These are phyloP conservation scores for Xylariaceae sp. DNA, from an alignment of 2,329 filamentous ascomycete genomes.

Conservation along the genomic window DNA sequence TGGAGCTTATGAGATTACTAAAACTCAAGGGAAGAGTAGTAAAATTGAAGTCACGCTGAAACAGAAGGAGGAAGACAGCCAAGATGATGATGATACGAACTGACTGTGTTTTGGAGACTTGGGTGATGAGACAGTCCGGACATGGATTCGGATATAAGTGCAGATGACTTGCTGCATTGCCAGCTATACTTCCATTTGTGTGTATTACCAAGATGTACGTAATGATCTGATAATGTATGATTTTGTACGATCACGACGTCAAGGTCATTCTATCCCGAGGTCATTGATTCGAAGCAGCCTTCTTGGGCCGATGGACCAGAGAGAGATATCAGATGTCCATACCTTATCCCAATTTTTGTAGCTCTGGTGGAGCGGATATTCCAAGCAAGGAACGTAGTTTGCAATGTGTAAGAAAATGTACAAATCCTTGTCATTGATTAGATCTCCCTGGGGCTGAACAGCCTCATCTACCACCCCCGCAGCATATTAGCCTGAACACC, in stretches of 20 bases:
- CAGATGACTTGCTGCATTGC: slow-evolving; percentile 14
- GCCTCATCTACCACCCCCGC: no score
- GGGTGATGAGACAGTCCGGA: neutral
- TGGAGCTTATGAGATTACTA: slow-evolving; percentile 74
- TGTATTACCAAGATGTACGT: slow-evolving; percentile 13
- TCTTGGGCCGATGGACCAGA: no score
- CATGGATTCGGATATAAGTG: neutral
- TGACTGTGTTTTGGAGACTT: neutral
- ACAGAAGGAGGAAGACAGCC: slow-evolving; percentile 51
- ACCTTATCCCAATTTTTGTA: no score
- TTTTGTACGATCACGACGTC: slow-evolving; percentile 2
- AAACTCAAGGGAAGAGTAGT: slow-evolving; percentile 41
- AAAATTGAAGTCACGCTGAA: slow-evolving; percentile 50
- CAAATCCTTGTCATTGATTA: no score
- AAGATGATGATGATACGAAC: slow-evolving; percentile 34
- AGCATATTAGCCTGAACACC: no score
- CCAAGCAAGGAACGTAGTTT: no score
- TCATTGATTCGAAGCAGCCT: no score
- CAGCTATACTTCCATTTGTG: slow-evolving; percentile 22
- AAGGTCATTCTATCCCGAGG: neutral
- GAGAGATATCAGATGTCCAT: no score
- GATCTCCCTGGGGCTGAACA: no score
- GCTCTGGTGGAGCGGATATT: no score
- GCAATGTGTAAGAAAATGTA: no score
- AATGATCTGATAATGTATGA: slow-evolving; percentile 1